Conservation (phyloP, 1,284 basidiomycete species). For the Trichosporon sp. region DNA sequence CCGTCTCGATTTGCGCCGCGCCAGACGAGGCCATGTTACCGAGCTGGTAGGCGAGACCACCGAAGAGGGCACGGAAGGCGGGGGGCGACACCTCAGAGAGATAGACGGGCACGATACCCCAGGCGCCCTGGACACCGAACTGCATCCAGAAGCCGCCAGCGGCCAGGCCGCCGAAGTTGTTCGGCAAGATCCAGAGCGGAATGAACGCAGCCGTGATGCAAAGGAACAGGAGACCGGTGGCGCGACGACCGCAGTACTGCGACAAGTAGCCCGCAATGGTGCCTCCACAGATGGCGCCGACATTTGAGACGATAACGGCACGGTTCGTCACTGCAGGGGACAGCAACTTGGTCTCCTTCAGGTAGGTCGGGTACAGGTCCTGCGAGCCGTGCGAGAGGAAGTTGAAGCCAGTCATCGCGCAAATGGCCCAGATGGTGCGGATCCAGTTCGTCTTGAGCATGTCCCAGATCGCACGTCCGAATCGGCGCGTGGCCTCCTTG, state of each 20-base stretch:
- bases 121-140: conserved; percentile 70
- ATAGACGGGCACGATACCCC: conserved; percentile 51
- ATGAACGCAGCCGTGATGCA: conserved; percentile 54
- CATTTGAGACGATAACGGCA: conserved; percentile 76
- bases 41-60: conserved; percentile 79
- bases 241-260: conserved; percentile 78
- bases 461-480: conserved; percentile 60
- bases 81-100: conserved; percentile 76
- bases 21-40: conserved; percentile 74
- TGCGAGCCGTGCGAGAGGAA: conserved; percentile 86
- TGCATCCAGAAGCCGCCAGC: conserved; percentile 59
- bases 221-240: conserved; percentile 40
- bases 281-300: conserved; percentile 69
- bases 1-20: conserved; percentile 85
- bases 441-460: conserved; percentile 81
- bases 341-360: conserved; percentile 50
- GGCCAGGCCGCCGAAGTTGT: conserved; percentile 39
- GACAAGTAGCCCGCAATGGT: conserved; percentile 67
- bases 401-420: conserved; percentile 63
- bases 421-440: conserved; percentile 70
- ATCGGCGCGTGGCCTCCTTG: conserved; percentile 59
- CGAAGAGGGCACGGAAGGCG: conserved; percentile 88
- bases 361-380: conserved; percentile 62
- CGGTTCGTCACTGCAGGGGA: conserved; percentile 60
- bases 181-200: conserved; percentile 75